Evolutionary conservation across 2,329 filamentous ascomycete genomes (phyloP).

Genomic region (Sclerotinia spermophila): DNA sequence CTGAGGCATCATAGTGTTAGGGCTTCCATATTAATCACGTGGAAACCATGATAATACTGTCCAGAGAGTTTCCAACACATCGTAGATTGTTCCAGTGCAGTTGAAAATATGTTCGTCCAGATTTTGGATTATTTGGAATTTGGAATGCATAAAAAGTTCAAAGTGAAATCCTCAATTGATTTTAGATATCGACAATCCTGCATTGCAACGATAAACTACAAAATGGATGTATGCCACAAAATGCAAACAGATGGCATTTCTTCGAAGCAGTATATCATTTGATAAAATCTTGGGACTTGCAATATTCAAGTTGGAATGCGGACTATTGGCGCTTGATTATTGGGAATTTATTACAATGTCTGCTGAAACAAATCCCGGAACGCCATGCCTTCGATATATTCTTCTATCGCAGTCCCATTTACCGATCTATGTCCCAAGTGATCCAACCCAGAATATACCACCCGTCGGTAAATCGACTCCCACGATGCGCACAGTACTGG

Average conservation of each 20-base stretch:
- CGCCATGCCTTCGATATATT: background rate
- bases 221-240: background rate
- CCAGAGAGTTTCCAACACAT: background rate
- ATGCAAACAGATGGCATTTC: background rate
- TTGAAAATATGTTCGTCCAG: background rate
- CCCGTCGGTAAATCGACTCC: background rate
- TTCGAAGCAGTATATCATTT: background rate
- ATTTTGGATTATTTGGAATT: background rate
- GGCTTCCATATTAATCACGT: conserved; percentile 4
- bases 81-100: background rate
- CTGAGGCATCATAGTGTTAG: conserved; percentile 17
- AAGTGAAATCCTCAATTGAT: background rate
- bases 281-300: background rate
- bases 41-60: background rate
- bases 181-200: background rate
- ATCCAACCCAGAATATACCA: background rate
- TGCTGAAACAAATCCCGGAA: background rate
- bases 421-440: conserved; percentile 13
- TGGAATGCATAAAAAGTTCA: background rate
- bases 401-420: conserved; percentile 4
- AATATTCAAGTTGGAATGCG: background rate
- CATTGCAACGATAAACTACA: background rate
- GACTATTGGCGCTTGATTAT: background rate
- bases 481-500: background rate
- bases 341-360: conserved; percentile 3